Base-by-base conservation (phyloP, 129 eudicot genomes). In the Dittrichia graveolens region DNA sequence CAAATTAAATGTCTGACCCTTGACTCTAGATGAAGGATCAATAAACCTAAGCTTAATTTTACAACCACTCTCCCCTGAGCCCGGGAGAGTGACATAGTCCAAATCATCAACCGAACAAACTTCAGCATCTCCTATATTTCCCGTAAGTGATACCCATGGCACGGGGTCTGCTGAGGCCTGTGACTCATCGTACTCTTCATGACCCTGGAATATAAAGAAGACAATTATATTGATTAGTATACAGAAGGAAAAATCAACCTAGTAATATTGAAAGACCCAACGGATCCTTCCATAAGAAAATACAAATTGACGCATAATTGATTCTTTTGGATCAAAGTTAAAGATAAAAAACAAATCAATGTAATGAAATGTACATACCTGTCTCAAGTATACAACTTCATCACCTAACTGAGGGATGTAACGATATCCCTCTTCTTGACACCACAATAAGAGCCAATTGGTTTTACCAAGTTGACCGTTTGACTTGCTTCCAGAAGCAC, bases 51-150 rank as follows among this genome's bases (percentile, higher is more conserved):
- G 91, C 44, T 74, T 76, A 43, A 86, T 60, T 78, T 86, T 84
- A 79, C 99, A 95, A 61, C 95, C 84, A 82, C 91, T 86, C 72
- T 88, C 97, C 46, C 99, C 99, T 4, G 99, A 91, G n/a, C 99
- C 97, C 0, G 85, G 44, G 55, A 64, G 57, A 24, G 78, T 14
- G 31, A 67, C 76, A 48, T 95, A 95, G 10, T 67, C 74, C 15
- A 95, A 76, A 16, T 73, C 80, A 70, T 79, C 84, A 63, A 95
- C 87, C 42, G 55, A 64, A 82, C 99, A 95, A 61, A 82, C 35
- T 81, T 95, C 99, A 37, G 80, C 92, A 50, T 84, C 88, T 67
- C 83, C 71, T 7, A 88, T 69, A 19, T 72, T 69, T 43, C 76
- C 82, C 57, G 55, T 56, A 66, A 61, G 56, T 54, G 56, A 59